These are phyloP conservation scores for Taphrina flavorubra DNA, from an alignment of 1,139 yeast species.

Conservation along the genomic window DNA sequence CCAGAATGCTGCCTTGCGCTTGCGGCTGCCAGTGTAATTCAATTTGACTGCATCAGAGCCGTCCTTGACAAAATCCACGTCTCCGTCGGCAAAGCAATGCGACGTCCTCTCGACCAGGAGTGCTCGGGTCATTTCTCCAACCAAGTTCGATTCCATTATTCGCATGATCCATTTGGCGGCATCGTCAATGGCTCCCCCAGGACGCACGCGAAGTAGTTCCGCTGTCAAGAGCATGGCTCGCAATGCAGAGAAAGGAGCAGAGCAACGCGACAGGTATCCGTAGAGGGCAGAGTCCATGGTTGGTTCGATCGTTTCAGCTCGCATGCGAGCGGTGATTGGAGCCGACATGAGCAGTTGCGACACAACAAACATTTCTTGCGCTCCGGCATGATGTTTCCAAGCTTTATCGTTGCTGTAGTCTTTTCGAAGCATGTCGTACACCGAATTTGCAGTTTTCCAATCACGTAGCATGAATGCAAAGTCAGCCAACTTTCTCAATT, in stretches of 20 bases:
- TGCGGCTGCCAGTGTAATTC: conserved; percentile 52
- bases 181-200: conserved; percentile 33
- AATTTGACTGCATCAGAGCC: not conserved
- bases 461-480: conserved; percentile 90
- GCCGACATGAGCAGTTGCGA: conserved; percentile 73
- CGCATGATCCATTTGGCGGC: conserved; percentile 40
- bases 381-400: conserved; percentile 80
- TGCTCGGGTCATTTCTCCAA: conserved; percentile 44
- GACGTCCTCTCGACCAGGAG: conserved; percentile 45
- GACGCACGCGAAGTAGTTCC: conserved; percentile 32
- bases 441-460: conserved; percentile 80
- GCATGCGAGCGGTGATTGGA: conserved; percentile 65
- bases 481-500: conserved; percentile 82
- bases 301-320: conserved; percentile 68
- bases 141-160: conserved; percentile 28
- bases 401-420: conserved; percentile 82
- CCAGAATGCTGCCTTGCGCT: conserved; percentile 81
- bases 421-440: conserved; percentile 80
- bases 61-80: not conserved
- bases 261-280: conserved; percentile 67
- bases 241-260: conserved; percentile 66
- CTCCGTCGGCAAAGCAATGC: conserved; percentile 43
- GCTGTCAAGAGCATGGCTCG: conserved; percentile 52
- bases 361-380: conserved; percentile 84
- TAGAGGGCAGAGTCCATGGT: conserved; percentile 69